Evolutionary conservation across 1,139 yeast genomes (phyloP).

Genomic region (Hansenula lynferdii): DNA sequence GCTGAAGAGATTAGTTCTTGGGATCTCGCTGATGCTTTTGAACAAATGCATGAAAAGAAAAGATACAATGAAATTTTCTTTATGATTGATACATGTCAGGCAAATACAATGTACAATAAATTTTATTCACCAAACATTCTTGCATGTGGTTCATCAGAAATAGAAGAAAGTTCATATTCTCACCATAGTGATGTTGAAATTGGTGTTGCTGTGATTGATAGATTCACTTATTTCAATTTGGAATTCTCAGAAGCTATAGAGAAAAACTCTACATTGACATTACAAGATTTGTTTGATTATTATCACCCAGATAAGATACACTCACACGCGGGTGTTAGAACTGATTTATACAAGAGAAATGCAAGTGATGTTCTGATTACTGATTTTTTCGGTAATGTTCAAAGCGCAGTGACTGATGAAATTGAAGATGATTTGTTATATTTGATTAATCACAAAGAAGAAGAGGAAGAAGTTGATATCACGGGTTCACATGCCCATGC

Average conservation of each 20-base stretch:
- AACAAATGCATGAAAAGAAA: slow-evolving; percentile 93
- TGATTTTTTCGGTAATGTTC: slow-evolving; percentile 94
- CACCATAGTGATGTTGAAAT: slow-evolving; percentile 94
- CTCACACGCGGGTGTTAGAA: slow-evolving; percentile 87
- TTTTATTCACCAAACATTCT: slow-evolving; percentile 90
- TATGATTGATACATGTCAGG: slow-evolving; percentile 99
- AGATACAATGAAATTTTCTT: slow-evolving; percentile 92
- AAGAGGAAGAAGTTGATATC: slow-evolving; percentile 4
- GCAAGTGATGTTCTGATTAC: slow-evolving; percentile 72
- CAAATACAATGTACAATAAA: slow-evolving; percentile 93
- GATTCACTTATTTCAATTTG: slow-evolving; percentile 89
- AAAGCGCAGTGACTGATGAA: slow-evolving; percentile 65
- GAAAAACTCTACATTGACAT: slow-evolving; percentile 66
- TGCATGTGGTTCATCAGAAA: slow-evolving; percentile 88
- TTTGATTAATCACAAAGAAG: slow-evolving; percentile 14
- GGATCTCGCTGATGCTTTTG: slow-evolving; percentile 96
- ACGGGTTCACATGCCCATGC: slow-evolving; percentile 2
- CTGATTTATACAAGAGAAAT: slow-evolving; percentile 69
- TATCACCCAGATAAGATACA: slow-evolving; percentile 84
- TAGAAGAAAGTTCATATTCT: slow-evolving; percentile 90
- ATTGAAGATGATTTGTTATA: slow-evolving; percentile 22
- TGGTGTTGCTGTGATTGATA: slow-evolving; percentile 96
- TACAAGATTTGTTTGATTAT: slow-evolving; percentile 78
- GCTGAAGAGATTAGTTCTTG: slow-evolving; percentile 96
- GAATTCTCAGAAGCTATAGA: slow-evolving; percentile 83